Percentiles rank a stretch among this genome's conserved stretches.
Evolutionary conservation across 2,329 filamentous ascomycete genomes (phyloP).

Genomic region (Botrytis aclada): DNA sequence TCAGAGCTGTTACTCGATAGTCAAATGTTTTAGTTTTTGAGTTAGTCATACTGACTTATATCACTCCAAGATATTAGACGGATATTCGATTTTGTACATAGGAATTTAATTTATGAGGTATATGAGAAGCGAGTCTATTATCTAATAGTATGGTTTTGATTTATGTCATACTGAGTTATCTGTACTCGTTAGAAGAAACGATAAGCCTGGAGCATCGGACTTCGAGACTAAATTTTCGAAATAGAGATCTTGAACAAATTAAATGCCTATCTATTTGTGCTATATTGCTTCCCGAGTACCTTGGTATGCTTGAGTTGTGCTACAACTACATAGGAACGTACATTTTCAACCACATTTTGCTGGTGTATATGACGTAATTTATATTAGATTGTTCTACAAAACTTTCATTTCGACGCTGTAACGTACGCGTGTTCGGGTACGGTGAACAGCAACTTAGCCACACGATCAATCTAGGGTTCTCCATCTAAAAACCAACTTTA

Average conservation of each 20-base stretch:
- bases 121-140: not conserved
- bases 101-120: not conserved
- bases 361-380: not conserved
- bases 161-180: not conserved
- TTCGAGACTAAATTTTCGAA: not conserved
- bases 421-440: not conserved
- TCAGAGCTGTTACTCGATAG: constrained; percentile 22
- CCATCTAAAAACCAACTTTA: not conserved
- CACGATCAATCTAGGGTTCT: not conserved
- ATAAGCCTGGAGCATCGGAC: not conserved
- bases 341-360: not conserved
- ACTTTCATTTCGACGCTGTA: not conserved
- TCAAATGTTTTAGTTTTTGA: constrained; percentile 8
- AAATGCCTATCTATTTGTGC: not conserved
- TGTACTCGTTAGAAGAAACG: not conserved
- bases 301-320: not conserved
- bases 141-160: not conserved
- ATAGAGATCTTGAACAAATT: not conserved
- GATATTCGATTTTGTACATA: not conserved
- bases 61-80: not conserved
- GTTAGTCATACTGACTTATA: not conserved
- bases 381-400: not conserved
- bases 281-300: not conserved
- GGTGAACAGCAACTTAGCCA: not conserved
- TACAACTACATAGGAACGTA: not conserved